Evolutionary conservation across 2,329 filamentous ascomycete genomes (phyloP).

Genomic region (Sporothrix mexicana): DNA sequence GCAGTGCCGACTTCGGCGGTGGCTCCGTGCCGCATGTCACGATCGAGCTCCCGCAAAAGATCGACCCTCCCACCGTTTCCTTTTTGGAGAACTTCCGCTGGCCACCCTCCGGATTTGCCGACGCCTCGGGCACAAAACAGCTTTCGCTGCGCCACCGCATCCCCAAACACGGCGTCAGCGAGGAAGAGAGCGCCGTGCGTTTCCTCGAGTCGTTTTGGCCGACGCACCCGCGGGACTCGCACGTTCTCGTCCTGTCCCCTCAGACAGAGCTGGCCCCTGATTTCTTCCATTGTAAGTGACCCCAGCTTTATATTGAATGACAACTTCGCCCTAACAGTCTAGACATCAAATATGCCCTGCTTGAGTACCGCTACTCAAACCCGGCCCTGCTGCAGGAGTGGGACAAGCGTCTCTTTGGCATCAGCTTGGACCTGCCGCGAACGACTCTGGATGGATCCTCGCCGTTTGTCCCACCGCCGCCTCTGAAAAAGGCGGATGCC

Average conservation of each 20-base stretch:
- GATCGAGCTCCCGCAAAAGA: conserved; percentile 76
- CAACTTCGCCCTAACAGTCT: background rate
- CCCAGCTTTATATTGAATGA: background rate
- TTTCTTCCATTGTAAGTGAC: conserved; percentile 73
- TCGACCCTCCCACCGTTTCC: conserved; percentile 68
- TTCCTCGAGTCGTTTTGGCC: conserved; percentile 92
- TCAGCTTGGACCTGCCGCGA: conserved; percentile 78
- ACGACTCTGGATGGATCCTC: conserved; percentile 64
- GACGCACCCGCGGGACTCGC: conserved; percentile 63
- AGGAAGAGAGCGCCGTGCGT: conserved; percentile 74
- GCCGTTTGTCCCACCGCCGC: conserved; percentile 55
- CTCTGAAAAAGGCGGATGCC: conserved; percentile 24
- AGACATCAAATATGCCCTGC: conserved; percentile 76
- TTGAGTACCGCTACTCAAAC: conserved; percentile 78
- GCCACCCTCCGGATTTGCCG: conserved; percentile 58
- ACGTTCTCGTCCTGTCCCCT: conserved; percentile 84
- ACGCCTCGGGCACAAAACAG: conserved; percentile 54
- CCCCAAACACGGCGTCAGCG: conserved; percentile 60
- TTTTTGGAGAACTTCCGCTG: conserved; percentile 71
- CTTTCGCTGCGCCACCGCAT: conserved; percentile 79
- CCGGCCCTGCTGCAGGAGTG: conserved; percentile 51
- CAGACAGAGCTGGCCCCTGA: conserved; percentile 78
- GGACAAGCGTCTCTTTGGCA: conserved; percentile 69
- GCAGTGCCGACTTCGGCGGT: conserved; percentile 75
- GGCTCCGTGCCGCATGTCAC: conserved; percentile 75